Percentiles rank a stretch among this genome's conserved stretches.
phyloP scores from a whole-genome alignment of 768 basidiomycete genomes.

The Suillus bovinus region DNA sequence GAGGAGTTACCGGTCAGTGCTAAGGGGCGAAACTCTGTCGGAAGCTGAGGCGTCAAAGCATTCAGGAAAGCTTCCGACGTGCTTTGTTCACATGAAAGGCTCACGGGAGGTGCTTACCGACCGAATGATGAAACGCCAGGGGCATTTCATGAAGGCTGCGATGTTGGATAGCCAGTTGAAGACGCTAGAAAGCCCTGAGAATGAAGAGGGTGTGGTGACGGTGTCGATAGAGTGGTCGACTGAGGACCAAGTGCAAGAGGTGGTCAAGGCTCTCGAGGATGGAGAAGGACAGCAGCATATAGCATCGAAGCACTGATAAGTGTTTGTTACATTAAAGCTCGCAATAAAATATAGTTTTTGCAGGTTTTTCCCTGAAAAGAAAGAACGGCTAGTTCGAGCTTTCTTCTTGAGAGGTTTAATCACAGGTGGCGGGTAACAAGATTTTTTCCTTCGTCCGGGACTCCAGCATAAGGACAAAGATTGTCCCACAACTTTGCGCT shows the following conservation, averaged over 20 bases:
- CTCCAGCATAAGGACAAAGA: too few species aligned
- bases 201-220: slow-evolving; percentile 66
- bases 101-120: slow-evolving; percentile 52
- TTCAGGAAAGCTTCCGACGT: slow-evolving; percentile 50
- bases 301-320: neutral
- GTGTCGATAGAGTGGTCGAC: slow-evolving; percentile 55
- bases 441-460: too few species aligned
- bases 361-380: too few species aligned
- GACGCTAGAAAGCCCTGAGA: slow-evolving; percentile 69
- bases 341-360: neutral
- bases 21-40: slow-evolving; percentile 48
- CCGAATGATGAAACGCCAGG: slow-evolving; percentile 61
- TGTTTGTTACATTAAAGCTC: neutral
- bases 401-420: too few species aligned
- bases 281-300: neutral
- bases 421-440: too few species aligned
- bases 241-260: slow-evolving; percentile 53
- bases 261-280: slow-evolving; percentile 16
- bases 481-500: too few species aligned
- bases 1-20: slow-evolving; percentile 74
- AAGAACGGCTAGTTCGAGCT: too few species aligned
- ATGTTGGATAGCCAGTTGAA: slow-evolving; percentile 82
- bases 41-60: slow-evolving; percentile 21
- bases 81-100: slow-evolving; percentile 81
- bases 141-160: slow-evolving; percentile 81